A percentile compares a stretch with the other conserved stretches of the same genome.
Evolutionary conservation across 2,329 filamentous ascomycete species (phyloP).

Genomic region (Escovopsis sp.): DNA sequence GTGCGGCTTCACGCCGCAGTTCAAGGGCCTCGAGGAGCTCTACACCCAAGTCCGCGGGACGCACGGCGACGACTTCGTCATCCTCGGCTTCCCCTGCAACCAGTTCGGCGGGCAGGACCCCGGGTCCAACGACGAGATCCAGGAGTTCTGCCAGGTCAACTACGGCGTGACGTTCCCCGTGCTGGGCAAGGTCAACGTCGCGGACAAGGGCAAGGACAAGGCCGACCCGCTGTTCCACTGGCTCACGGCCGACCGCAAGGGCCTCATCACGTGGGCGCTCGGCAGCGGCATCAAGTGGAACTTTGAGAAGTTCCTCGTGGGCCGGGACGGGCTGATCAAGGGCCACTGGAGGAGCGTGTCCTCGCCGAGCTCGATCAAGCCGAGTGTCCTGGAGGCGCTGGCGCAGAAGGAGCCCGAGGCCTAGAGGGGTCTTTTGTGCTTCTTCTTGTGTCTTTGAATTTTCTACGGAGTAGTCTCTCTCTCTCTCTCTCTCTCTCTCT

Average conservation of each 20-base stretch:
- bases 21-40: constrained; percentile 75
- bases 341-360: constrained; percentile 75
- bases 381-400: constrained; percentile 60
- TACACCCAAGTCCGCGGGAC: too few relatives aligned
- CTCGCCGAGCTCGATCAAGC: constrained; percentile 71
- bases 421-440: background rate
- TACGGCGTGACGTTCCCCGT: constrained; percentile 85
- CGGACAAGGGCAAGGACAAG: constrained; percentile 75
- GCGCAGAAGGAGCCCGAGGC: constrained; percentile 29
- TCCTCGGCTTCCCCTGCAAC: constrained; percentile 97
- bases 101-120: constrained; percentile 91
- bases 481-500: too few relatives aligned
- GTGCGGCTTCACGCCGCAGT: constrained; percentile 98
- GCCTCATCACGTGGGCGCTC: constrained; percentile 17
- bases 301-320: constrained; percentile 96
- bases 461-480: too few relatives aligned
- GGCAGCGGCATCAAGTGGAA: constrained; percentile 63
- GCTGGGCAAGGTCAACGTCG: constrained; percentile 81
- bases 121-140: constrained; percentile 65
- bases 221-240: constrained; percentile 46
- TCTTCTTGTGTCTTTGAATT: too few relatives aligned
- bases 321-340: constrained; percentile 72
- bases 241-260: constrained; percentile 59
- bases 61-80: too few relatives aligned
- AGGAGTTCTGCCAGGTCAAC: constrained; percentile 79